Conservation (phyloP, 31 red algal species). For the Porphyra umbilicalis region DNA sequence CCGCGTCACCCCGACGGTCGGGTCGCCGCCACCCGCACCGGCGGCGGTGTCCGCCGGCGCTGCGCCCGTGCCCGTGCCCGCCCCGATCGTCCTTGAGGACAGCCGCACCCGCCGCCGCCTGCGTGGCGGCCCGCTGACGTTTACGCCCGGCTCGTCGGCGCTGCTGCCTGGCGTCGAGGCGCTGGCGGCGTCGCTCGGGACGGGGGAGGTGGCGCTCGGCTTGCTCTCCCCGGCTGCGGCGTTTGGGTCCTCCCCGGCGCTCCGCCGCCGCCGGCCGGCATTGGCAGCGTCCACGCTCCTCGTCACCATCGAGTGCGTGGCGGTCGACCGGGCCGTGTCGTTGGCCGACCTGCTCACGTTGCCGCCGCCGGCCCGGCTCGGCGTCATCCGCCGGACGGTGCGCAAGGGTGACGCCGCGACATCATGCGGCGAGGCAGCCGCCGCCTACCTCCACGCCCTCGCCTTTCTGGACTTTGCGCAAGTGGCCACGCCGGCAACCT, state of each 20-base stretch:
- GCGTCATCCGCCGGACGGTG: neutral
- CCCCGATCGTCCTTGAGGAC: neutral
- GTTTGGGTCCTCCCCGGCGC: neutral
- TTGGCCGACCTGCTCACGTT: neutral
- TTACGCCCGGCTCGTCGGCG: neutral
- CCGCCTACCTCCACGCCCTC: neutral
- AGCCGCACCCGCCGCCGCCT: neutral
- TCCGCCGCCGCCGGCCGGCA: neutral
- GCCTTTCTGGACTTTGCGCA: neutral
- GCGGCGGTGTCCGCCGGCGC: neutral
- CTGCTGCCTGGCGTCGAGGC: neutral
- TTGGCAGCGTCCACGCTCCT: neutral
- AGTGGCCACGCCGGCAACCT: no score
- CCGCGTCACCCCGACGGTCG: neutral
- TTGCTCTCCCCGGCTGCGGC: neutral
- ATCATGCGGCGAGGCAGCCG: neutral
- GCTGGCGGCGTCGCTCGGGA: neutral
- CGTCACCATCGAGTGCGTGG: neutral
- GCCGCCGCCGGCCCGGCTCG: neutral
- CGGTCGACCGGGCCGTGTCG: neutral
- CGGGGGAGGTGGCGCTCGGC: neutral
- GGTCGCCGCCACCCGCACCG: neutral
- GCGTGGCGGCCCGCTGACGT: neutral
- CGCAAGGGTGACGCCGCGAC: neutral
- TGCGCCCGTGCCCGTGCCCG: neutral